phyloP scores from a whole-genome alignment of 192 early-diverging fungal species.

The Thamnidium elegans region DNA sequence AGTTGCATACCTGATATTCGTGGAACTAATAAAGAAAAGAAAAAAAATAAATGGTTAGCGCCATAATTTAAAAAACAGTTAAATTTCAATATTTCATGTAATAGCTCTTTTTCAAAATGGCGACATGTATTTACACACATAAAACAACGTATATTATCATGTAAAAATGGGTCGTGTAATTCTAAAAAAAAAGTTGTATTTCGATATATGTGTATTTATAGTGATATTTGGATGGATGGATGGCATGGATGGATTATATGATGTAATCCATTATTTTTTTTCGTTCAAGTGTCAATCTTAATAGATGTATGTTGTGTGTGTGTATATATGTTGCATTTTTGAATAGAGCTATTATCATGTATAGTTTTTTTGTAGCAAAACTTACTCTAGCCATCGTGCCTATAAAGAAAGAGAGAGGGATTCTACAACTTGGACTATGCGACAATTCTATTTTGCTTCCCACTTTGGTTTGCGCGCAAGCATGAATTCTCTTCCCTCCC shows the following conservation, averaged over 20 bases:
- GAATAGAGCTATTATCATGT: not conserved
- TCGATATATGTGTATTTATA: not conserved
- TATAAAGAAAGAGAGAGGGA: constrained; percentile 2
- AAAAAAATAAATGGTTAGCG: not conserved
- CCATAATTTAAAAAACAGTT: not conserved
- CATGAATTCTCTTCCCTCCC: no score
- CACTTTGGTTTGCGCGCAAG: no score
- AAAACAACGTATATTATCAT: no score
- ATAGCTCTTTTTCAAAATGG: no score
- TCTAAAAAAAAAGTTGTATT: not conserved
- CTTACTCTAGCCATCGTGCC: constrained; percentile 17
- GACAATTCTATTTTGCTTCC: no score
- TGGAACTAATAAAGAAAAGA: constrained; percentile 1
- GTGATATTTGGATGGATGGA: constrained; percentile 18
- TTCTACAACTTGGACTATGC: no score
- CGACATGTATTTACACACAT: no score
- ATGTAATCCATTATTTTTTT: constrained; percentile 2
- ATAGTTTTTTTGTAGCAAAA: not conserved
- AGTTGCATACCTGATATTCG: constrained; percentile 38
- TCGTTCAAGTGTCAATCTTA: no score
- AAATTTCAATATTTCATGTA: no score
- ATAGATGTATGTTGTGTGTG: not conserved
- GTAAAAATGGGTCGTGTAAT: no score
- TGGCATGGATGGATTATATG: not conserved
- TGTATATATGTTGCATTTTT: not conserved